These are phyloP conservation scores for Neurospora sp. DNA, from an alignment of 495 filamentous ascomycete species.

Conservation along the genomic window DNA sequence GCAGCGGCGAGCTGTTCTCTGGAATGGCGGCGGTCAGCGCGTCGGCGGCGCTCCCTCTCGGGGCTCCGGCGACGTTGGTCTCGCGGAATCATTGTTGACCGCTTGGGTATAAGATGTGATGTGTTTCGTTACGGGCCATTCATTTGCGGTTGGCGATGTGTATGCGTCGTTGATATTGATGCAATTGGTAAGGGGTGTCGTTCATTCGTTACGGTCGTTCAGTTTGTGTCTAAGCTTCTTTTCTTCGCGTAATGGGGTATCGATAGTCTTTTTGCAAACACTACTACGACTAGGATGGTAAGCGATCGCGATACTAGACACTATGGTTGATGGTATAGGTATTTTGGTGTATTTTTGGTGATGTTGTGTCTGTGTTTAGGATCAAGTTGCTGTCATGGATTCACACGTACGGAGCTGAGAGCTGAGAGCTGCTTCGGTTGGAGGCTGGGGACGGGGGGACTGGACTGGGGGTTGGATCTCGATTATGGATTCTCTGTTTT, in stretches of 20 bases:
- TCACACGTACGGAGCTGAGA: background rate
- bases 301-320: background rate
- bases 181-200: background rate
- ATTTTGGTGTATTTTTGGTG: background rate
- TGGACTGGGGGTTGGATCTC: background rate
- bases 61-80: slow-evolving; percentile 40
- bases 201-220: slow-evolving; percentile 4
- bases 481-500: background rate
- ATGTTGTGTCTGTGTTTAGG: background rate
- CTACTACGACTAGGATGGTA: background rate
- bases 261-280: background rate
- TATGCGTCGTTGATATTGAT: background rate
- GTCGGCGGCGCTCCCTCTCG: slow-evolving; percentile 39
- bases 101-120: slow-evolving; percentile 6
- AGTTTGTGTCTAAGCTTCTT: background rate
- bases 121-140: slow-evolving; percentile 13
- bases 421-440: background rate
- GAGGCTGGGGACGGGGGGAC: background rate
- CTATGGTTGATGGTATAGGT: background rate
- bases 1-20: too few relatives aligned
- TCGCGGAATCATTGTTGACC: slow-evolving; percentile 26
- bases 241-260: background rate
- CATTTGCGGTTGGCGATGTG: slow-evolving; percentile 9
- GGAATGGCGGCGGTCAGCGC: slow-evolving; percentile 36
- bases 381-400: background rate